Percentiles rank a stretch among this genome's conserved stretches.
Evolutionary conservation across 345 rosid species (phyloP).

Genomic region (Turnera subulata): DNA sequence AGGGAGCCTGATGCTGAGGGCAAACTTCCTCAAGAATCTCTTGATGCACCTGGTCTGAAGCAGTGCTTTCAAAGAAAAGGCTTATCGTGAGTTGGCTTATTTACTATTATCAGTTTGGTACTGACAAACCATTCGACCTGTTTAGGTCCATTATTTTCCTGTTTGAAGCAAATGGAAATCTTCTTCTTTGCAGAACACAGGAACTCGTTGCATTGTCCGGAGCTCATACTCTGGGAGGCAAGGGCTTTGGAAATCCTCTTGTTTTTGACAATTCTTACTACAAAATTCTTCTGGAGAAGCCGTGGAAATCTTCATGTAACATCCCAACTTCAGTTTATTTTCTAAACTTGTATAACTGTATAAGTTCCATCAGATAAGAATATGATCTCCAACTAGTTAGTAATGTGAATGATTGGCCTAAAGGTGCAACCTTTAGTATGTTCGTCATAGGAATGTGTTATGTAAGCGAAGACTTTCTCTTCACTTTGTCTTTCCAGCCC

Average conservation of each 20-base stretch:
- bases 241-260: conserved; percentile 78
- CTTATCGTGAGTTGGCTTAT: conserved; percentile 63
- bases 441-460: too few relatives aligned
- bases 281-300: conserved; percentile 75
- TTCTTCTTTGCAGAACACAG: conserved; percentile 44
- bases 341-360: neutral
- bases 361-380: too few relatives aligned
- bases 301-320: conserved; percentile 74
- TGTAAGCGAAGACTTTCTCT: too few relatives aligned
- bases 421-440: too few relatives aligned
- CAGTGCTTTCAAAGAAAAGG: conserved; percentile 77
- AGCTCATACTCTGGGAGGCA: conserved; percentile 85
- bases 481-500: too few relatives aligned
- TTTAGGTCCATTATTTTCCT: too few relatives aligned
- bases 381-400: neutral
- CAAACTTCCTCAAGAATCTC: conserved; percentile 72
- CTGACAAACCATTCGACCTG: too few relatives aligned
- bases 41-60: conserved; percentile 67
- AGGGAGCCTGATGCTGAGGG: conserved; percentile 85
- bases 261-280: conserved; percentile 80
- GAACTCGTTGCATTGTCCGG: conserved; percentile 87
- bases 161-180: too few relatives aligned
- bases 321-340: conserved; percentile 2
- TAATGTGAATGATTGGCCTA: neutral
- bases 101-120: neutral